Evolutionary conservation across 345 rosid species (phyloP), one percentile per base, ranked within the genome.

Genomic region (Physaria fendleri): DNA sequence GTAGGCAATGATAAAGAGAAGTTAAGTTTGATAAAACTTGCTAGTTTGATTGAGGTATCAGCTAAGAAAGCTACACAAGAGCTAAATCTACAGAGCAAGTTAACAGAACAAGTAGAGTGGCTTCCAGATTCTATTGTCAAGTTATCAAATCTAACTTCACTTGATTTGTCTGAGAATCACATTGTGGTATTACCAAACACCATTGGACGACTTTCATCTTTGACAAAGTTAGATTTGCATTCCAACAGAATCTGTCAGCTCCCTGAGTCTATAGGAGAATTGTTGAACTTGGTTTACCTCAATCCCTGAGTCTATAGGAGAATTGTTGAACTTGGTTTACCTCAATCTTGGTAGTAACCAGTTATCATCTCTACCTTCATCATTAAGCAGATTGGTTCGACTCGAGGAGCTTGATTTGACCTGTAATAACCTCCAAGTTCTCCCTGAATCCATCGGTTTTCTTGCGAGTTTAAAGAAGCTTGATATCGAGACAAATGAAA

Each of bases 111-210:
- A 69, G 74, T 83, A 20, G 96, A 87, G 9, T 93, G 99, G 99
- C 82, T 93, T 10, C 99, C 99, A 3, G 99, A 90, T 42, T 93
- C 99, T 1, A 76, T 87, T 0, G 94, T 96, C 42, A 93, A 89
- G 79, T 56, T 93, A 39, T 81, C 92, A 4, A 72, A 74, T 67
- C 66, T 93, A 74, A 59, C 71, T 45, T 66, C 82, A 1, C 69
- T 93, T 23, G 90, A 93, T 75, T 71, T 93, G 51, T 87, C 96
- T 3, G 95, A 93, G 61, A 93, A 93, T 67, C 78, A 82, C 22
- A 76, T 90, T 24, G 79, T 76, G 48, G 82, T 80, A 34, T 65
- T 93, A 74, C 99, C 97, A 0, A 63, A 71, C 29, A 66, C 92
- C 12, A 82, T 87, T 7, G 97, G 97, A 51, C 88, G 90, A 13